A percentile compares a stretch with the other conserved stretches of the same genome.
Evolutionary conservation across 2,329 filamentous ascomycete species (phyloP).

Genomic region (Pseudogymnoascus sp.): DNA sequence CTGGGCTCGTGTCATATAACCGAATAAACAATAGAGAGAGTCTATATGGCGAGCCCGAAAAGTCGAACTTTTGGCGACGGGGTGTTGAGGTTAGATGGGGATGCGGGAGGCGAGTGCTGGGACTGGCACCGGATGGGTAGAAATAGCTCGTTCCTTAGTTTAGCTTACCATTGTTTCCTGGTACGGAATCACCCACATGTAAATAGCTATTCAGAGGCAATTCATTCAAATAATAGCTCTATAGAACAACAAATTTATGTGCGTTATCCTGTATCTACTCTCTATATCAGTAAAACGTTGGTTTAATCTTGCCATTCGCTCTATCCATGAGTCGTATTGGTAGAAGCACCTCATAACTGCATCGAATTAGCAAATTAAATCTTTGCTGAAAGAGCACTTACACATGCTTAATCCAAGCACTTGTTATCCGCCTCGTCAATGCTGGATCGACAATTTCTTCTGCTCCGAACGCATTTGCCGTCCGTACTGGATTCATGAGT

Average conservation of each 20-base stretch:
- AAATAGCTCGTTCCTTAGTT: too few relatives aligned
- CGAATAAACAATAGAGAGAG: too few relatives aligned
- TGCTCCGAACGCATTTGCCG: conserved; percentile 54
- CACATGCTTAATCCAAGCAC: conserved; percentile 46
- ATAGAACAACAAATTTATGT: background rate
- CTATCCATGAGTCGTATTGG: conserved; percentile 26
- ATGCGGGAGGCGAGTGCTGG: too few relatives aligned
- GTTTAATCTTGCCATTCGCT: conserved; percentile 33
- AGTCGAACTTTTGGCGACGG: too few relatives aligned
- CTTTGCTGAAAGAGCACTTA: conserved; percentile 28
- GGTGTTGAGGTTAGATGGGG: too few relatives aligned
- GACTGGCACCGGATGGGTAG: too few relatives aligned
- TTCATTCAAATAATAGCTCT: background rate
- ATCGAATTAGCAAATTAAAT: conserved; percentile 28
- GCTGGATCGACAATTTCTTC: conserved; percentile 59
- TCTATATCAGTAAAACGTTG: conserved; percentile 29
- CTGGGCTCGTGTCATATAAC: too few relatives aligned
- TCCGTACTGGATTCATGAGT: conserved; percentile 56
- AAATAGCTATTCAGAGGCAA: background rate
- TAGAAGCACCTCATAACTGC: conserved; percentile 22
- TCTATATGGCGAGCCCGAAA: too few relatives aligned
- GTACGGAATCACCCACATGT: too few relatives aligned
- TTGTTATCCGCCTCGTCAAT: conserved; percentile 44
- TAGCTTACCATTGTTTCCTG: too few relatives aligned
- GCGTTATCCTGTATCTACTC: background rate